Evolutionary conservation across 1,284 basidiomycete species (phyloP).

Genomic region (Pseudozyma thailandica): DNA sequence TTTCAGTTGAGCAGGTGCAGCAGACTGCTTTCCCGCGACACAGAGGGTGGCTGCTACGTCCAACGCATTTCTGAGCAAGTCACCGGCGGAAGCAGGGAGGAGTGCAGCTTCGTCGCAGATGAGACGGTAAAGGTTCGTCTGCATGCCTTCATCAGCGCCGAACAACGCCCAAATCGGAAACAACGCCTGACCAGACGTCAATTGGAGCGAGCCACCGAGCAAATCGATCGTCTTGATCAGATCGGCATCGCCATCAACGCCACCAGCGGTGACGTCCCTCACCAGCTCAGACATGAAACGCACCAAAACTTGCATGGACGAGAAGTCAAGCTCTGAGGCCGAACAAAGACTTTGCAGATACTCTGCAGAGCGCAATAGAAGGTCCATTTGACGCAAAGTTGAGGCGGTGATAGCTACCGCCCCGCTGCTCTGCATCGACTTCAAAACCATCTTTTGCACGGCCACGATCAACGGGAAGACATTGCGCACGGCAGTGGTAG

Average conservation of each 20-base stretch:
- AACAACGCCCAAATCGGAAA: constrained; percentile 52
- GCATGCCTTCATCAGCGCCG: constrained; percentile 40
- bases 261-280: constrained; percentile 12
- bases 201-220: constrained; percentile 42
- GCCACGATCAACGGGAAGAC: constrained; percentile 36
- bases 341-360: constrained; percentile 37
- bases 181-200: constrained; percentile 52
- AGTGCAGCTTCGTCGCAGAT: constrained; percentile 28
- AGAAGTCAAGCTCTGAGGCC: constrained; percentile 48
- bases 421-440: constrained; percentile 4
- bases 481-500: constrained; percentile 33
- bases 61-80: constrained; percentile 62
- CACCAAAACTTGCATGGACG: constrained; percentile 46
- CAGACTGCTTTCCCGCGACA: constrained; percentile 28
- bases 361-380: constrained; percentile 30
- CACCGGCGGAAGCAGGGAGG: constrained; percentile 11
- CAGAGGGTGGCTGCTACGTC: constrained; percentile 44
- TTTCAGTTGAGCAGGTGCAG: constrained; percentile 19
- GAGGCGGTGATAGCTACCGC: not conserved
- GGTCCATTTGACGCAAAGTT: constrained; percentile 20
- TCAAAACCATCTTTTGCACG: constrained; percentile 16
- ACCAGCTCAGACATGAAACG: constrained; percentile 40
- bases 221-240: constrained; percentile 20
- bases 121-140: constrained; percentile 37
- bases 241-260: constrained; percentile 9